These are phyloP conservation scores for Crepidotus variabilis DNA, from an alignment of 768 basidiomycete genomes.

Conservation along the genomic window DNA sequence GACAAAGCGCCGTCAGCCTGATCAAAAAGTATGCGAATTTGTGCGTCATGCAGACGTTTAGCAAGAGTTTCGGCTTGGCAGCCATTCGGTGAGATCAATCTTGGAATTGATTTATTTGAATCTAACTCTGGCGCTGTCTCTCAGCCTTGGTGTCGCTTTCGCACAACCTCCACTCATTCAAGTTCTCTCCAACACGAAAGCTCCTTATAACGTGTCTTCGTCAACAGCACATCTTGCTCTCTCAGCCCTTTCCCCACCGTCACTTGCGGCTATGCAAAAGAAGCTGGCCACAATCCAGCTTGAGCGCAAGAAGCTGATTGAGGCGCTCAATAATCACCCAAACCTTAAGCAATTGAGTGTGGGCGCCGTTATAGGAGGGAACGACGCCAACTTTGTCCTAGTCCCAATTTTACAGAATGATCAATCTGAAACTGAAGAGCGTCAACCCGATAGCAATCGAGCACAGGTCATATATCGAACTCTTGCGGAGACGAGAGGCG, in stretches of 20 bases:
- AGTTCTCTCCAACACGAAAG: slow-evolving; percentile 91
- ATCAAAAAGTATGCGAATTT: slow-evolving; percentile 83
- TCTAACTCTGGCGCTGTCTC: not conserved
- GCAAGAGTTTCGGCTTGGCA: slow-evolving; percentile 94
- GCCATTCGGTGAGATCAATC: slow-evolving; percentile 72
- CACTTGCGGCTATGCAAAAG: slow-evolving; percentile 58
- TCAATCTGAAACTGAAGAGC: not conserved
- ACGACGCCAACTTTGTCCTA: slow-evolving; percentile 89
- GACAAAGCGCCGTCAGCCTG: slow-evolving; percentile 62
- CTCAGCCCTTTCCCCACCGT: slow-evolving; percentile 67
- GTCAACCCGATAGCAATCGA: slow-evolving; percentile 53
- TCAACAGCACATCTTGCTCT: slow-evolving; percentile 84
- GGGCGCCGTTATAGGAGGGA: slow-evolving; percentile 70
- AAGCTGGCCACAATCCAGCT: slow-evolving; percentile 57
- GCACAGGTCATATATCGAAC: slow-evolving; percentile 68
- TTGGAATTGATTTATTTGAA: slow-evolving; percentile 3
- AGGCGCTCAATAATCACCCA: slow-evolving; percentile 41
- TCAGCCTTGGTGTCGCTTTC: slow-evolving; percentile 83
- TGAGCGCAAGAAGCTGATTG: slow-evolving; percentile 55
- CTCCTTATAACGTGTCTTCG: slow-evolving; percentile 94
- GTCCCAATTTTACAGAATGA: slow-evolving; percentile 60
- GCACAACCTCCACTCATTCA: slow-evolving; percentile 90
- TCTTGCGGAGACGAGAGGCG: slow-evolving; percentile 79
- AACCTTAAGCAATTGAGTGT: slow-evolving; percentile 39
- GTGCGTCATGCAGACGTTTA: slow-evolving; percentile 94